Evolutionary conservation across 192 early-diverging fungal species (phyloP).

Genomic region (Diversispora eburnea): DNA sequence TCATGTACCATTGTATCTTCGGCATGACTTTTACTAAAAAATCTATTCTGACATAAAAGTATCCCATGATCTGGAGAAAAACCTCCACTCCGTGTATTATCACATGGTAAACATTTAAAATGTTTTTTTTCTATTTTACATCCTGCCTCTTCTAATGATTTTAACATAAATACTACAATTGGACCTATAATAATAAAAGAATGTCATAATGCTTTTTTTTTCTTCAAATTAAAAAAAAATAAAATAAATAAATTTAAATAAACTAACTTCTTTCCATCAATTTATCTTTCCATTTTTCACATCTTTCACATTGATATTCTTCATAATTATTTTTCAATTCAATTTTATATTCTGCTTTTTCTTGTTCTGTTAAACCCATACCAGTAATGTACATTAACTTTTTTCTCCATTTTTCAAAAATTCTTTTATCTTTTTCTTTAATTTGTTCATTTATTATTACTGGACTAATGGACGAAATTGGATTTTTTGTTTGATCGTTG

Average conservation of each 20-base stretch:
- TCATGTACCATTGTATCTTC: conserved; percentile 95
- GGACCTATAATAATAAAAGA: conserved; percentile 51
- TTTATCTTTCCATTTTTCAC: conserved; percentile 76
- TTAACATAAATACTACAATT: conserved; percentile 85
- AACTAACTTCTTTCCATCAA: conserved; percentile 63
- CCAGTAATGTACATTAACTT: conserved; percentile 58
- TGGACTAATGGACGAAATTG: too few relatives aligned
- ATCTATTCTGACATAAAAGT: conserved; percentile 82
- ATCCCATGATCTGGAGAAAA: conserved; percentile 77
- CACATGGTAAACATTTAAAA: conserved; percentile 81
- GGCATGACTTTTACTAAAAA: conserved; percentile 75
- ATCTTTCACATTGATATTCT: conserved; percentile 54
- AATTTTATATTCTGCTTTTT: conserved; percentile 38
- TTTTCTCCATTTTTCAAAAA: conserved; percentile 62
- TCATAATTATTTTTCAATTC: conserved; percentile 45
- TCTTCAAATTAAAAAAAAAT: not conserved
- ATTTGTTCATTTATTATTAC: too few relatives aligned
- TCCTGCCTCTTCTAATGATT: conserved; percentile 67
- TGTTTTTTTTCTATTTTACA: conserved; percentile 54
- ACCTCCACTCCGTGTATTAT: conserved; percentile 78
- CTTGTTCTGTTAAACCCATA: conserved; percentile 51
- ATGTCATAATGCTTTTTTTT: not conserved
- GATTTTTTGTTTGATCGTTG: too few relatives aligned
- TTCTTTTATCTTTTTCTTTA: conserved; percentile 48
- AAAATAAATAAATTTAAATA: not conserved